Base-by-base conservation (phyloP, 108 stramenopile genomes). In the Pseudonitzschia delicatissima region DNA sequence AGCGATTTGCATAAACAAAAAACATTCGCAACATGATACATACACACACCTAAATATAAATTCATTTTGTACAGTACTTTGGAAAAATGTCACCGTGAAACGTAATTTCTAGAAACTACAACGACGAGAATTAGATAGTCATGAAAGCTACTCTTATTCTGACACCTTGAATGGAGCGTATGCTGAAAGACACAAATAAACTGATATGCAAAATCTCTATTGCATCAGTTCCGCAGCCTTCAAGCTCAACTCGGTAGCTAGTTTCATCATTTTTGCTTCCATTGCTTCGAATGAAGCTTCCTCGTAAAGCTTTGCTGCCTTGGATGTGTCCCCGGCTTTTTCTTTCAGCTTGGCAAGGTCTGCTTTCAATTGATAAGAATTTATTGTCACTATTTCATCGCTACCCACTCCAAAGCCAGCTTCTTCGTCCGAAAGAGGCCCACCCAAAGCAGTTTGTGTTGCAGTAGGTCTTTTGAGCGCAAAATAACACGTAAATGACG, bases 241-340 rank as follows among this genome's bases (percentile, higher is more conserved):
- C 57, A 78, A 57, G 71, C 89, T 90, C 80, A 77, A 90, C 60
- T 83, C 73, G 18, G 80, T 80, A 18, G 89, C 89, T 57, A 69
- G 81, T 57, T 90, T 67, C 85, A 87, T 87, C 58, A 87, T 90
- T 20, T 81, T 81, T 20, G 62, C 74, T 18, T 58, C 66, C 69
- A 90, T 74, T 13, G 88, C 88, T 23, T 72, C 66, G 32, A 74
- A 79, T 5, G 88, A 79, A 58, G 85, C 88, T 44, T 82, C 72
- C 31, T 83, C 75, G 61, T 72, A 87, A 20, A 87, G 65, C 21
- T 50, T 51, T 0, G 75, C 51, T 9, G 88, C 88, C 40, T 58
- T 69, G 15, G 49, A 31, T 25, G 25, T 57, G 13, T 80, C 60
- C 13, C 84, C 85, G 31, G 55, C 13, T 31, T 71, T 68, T n/a